Base-by-base conservation (phyloP, 352 stramenopile genomes). In the Phytophthora cryptogea region DNA sequence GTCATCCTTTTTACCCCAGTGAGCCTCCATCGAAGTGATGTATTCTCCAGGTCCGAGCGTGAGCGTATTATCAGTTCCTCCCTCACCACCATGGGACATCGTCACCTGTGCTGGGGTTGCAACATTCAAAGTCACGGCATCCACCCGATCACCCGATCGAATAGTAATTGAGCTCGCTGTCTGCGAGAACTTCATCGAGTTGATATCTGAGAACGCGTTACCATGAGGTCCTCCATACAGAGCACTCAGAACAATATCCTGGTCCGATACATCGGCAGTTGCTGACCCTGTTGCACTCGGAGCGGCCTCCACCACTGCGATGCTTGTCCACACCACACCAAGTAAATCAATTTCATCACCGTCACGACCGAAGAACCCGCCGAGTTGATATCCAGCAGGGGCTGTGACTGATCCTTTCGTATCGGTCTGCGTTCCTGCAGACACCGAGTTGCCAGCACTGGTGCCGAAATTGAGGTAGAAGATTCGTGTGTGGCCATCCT, bases 1-100 rank as follows among this genome's bases (percentile, higher is more conserved):
- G 23, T 50, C 60, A 7, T 68, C 35, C 8, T 68, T 68, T 30
- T 68, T 68, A 5, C 37, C 60, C 60, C 60, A 68, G 35, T 68
- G 46, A 26, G 54, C 54, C 23, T 68, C 60, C 60, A 68, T 68
- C 2, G 60, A 64, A 7, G 44, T 68, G 28, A 68, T 58, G 5
- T 68, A 63, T 27, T 68, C 59, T 14, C 54, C 60, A 23, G 42
- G 17, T 9, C 40, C 60, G 4, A 68, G 60, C 9, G 60, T 64
- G 11, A 68, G 41, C 2, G 60, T 68, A 0, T 52, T 51, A 2
- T 68, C 60, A 0, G 32, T 64, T 14, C 60, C 60, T 8, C 60
- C 60, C 11, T 7, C 9, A 0, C 54, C 60, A n/a, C 60, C 60
- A 20, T 68, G 60, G 6, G 33, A 52, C 60, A 68, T 68, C 1